Base-by-base conservation (phyloP, 2,329 filamentous ascomycete species). In the Neoscytalidium dimidiatum region DNA sequence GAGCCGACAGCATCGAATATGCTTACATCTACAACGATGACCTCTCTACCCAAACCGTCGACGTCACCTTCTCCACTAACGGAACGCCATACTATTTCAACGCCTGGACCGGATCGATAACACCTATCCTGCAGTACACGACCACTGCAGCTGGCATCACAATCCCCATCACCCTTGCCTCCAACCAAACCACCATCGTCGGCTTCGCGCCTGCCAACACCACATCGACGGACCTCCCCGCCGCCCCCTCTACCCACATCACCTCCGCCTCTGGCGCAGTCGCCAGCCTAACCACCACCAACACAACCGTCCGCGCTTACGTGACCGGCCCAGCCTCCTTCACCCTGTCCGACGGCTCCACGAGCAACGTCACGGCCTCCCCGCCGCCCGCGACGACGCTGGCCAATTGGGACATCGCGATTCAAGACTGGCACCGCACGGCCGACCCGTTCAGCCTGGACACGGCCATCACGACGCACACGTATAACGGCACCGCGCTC, bases 1-100 rank as follows among this genome's bases (percentile, higher is more conserved):
- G 73, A 11, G 74, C 77, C 35, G 58, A 66, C 1, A 62, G 57
- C 5, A 70, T 70, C 4, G 73, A 78, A 29, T 82, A 81, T 65
- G 70, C 78, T 8, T 82, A 71, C 64, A 61, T 83, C 9, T 81
- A 78, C 71, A 80, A 80, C 64, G 77, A 81, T 56, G 66, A 64
- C 41, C 31, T 26, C 13, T 17, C 64, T 31, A 19, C 44, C 23
- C 52, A 65, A 13, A 29, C 64, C 7, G 68, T 67, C 49, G 53
- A 56, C 29, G 67, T 65, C 3, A 66, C 38, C 1, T 66, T 70
- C 53, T 33, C 61, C 21, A 58, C 61, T 9, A 51, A 48, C 13
- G 67, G 64, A 19, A 67, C 64, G 5, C 80, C 80, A 3, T 79
- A 77, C 66, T 33, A 72, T 31, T 77, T 77, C 60, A 72, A 83